Conservation (phyloP, 768 basidiomycete genomes). For the Xerocomellus chrysenteron region DNA sequence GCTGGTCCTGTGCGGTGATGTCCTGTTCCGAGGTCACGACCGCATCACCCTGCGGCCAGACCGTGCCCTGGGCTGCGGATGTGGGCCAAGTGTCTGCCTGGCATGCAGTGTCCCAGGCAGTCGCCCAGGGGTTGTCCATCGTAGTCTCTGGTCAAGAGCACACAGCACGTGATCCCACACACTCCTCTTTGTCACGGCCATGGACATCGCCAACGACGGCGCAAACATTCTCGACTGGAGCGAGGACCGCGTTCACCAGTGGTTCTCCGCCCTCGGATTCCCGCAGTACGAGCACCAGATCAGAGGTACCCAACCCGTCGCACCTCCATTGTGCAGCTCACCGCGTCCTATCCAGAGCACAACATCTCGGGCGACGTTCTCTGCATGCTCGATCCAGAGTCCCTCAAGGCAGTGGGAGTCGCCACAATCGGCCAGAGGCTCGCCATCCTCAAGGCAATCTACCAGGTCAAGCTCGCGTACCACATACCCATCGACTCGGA, state of each 20-base stretch:
- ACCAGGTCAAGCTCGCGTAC: constrained; percentile 82
- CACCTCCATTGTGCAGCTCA: not conserved
- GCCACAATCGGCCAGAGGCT: constrained; percentile 90
- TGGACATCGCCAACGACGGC: constrained; percentile 30
- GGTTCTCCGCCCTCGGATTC: constrained; percentile 75
- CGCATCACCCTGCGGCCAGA: constrained; percentile 37
- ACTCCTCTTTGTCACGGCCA: constrained; percentile 8
- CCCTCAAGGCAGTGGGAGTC: constrained; percentile 84
- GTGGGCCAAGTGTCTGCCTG: not conserved
- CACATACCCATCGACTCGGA: constrained; percentile 80
- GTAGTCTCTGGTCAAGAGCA: not conserved
- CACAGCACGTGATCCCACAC: too few relatives aligned
- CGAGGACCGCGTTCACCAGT: constrained; percentile 76
- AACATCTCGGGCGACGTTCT: constrained; percentile 90
- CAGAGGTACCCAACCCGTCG: constrained; percentile 54
- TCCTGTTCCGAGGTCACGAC: not conserved
- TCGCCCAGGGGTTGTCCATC: constrained; percentile 80
- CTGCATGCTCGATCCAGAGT: constrained; percentile 77
- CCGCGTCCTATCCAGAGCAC: constrained; percentile 57
- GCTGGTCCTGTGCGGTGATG: not conserved
- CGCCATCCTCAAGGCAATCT: constrained; percentile 89
- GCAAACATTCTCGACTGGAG: constrained; percentile 61
- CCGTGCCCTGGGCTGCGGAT: constrained; percentile 30
- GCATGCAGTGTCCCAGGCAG: too few relatives aligned
- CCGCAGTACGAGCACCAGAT: constrained; percentile 84